A percentile compares a stretch with the other conserved stretches of the same genome.
These are phyloP conservation scores for Copromyces sp. DNA, from an alignment of 495 filamentous ascomycete genomes.

Conservation along the genomic window DNA sequence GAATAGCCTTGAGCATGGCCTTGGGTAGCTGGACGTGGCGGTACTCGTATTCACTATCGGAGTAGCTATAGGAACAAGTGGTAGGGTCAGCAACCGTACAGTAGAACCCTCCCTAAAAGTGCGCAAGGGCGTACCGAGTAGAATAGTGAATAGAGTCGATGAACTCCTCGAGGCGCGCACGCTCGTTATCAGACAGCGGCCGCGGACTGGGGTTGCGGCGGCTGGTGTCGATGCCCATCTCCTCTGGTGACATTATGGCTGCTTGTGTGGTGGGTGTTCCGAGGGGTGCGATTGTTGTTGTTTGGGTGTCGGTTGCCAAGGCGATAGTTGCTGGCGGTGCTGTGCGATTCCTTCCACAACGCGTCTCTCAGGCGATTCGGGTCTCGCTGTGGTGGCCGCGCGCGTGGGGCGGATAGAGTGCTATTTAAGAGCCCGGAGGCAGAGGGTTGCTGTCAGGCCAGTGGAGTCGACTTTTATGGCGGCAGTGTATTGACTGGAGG, in stretches of 20 bases:
- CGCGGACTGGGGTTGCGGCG: conserved; percentile 80
- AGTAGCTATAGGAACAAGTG: conserved; percentile 49
- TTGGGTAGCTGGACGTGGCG: conserved; percentile 96
- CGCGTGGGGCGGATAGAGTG: neutral
- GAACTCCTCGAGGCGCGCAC: conserved; percentile 77
- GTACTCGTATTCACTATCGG: conserved; percentile 82
- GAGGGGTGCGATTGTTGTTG: neutral
- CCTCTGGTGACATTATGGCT: conserved; percentile 8
- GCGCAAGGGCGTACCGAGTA: conserved; percentile 51
- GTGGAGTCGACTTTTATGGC: neutral
- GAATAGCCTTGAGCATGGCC: conserved; percentile 94
- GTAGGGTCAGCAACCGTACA: conserved; percentile 3
- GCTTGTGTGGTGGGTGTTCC: neutral
- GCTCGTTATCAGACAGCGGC: conserved; percentile 69
- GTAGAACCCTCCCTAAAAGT: neutral
- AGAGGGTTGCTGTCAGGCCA: neutral
- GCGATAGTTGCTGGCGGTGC: neutral
- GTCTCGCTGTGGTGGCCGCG: neutral
- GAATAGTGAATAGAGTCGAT: conserved; percentile 92
- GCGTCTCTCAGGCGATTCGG: neutral
- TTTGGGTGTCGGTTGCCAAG: neutral
- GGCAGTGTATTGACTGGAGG: neutral
- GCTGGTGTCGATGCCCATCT: conserved; percentile 61
- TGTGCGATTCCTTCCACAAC: neutral
- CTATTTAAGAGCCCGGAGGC: neutral